Conservation (phyloP, 768 basidiomycete species). For the Tricholoma matsutake region DNA sequence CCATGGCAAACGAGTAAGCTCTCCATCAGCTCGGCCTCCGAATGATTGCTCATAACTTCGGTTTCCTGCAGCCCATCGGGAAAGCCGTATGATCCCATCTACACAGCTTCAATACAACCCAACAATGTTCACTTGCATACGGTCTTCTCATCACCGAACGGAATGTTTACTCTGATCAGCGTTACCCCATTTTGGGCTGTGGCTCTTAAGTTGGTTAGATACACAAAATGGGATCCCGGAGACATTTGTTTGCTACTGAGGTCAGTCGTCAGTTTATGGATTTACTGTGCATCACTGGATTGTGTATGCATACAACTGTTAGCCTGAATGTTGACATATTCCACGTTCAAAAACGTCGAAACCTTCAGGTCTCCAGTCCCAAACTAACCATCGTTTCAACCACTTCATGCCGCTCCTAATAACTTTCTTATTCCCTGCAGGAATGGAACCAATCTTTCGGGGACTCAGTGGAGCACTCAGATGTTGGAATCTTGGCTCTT, state of each 20-base stretch:
- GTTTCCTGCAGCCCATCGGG: conserved; percentile 22
- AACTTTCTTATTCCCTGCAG: conserved; percentile 34
- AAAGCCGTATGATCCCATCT: conserved; percentile 57
- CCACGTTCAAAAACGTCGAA: background rate
- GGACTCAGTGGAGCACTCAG: conserved; percentile 52
- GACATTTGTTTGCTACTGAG: conserved; percentile 70
- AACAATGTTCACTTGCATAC: conserved; percentile 54
- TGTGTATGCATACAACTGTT: no score
- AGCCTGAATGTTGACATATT: background rate
- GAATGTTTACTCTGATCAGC: conserved; percentile 48
- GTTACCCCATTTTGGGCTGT: conserved; percentile 73
- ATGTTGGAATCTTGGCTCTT: conserved; percentile 57
- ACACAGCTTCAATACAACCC: conserved; percentile 45
- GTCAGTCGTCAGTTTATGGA: conserved; percentile 30
- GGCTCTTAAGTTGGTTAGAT: conserved; percentile 70
- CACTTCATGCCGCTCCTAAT: background rate
- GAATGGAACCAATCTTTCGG: conserved; percentile 51
- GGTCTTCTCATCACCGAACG: conserved; percentile 52
- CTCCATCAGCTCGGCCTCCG: background rate
- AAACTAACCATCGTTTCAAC: background rate
- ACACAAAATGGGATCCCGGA: conserved; percentile 55
- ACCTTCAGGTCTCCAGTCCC: background rate
- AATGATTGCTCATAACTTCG: background rate
- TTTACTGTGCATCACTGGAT: background rate
- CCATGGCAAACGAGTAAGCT: conserved; percentile 61